phyloP scores from a whole-genome alignment of 176 grass and related monocot genomes.

The Triticum dicoccoides region DNA sequence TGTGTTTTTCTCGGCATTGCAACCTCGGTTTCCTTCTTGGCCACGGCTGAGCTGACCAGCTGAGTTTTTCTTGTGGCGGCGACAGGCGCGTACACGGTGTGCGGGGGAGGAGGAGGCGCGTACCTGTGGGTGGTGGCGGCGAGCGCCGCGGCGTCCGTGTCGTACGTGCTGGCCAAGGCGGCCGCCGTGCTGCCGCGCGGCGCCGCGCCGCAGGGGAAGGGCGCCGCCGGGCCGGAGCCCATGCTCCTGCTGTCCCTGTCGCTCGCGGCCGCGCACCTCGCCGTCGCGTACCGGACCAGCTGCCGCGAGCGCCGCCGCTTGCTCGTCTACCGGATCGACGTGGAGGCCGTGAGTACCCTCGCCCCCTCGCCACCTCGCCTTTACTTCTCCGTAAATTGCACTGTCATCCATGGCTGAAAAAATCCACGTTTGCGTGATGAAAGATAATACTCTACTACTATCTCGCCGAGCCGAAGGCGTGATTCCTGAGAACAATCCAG shows the following conservation, averaged over 20 bases:
- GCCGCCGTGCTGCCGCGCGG: conserved; percentile 26
- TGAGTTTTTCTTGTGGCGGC: not conserved
- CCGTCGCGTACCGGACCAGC: conserved; percentile 79
- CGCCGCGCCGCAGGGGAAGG: not conserved
- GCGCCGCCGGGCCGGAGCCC: conserved; percentile 27
- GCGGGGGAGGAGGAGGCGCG: conserved; percentile 46
- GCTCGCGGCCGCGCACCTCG: conserved; percentile 76
- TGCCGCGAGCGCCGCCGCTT: conserved; percentile 84
- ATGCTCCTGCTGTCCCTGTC: conserved; percentile 68
- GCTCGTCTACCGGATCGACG: conserved; percentile 89
- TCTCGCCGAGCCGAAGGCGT: not conserved
- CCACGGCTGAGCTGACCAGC: not conserved
- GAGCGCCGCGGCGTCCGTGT: conserved; percentile 44
- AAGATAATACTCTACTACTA: no score
- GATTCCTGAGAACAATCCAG: conserved; percentile 38
- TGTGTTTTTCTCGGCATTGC: not conserved
- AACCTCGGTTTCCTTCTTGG: not conserved
- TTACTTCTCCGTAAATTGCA: not conserved
- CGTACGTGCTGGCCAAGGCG: conserved; percentile 65
- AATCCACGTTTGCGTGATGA: not conserved
- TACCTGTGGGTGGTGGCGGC: conserved; percentile 57
- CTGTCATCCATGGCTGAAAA: not conserved
- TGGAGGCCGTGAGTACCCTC: conserved; percentile 68
- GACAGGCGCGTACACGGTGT: conserved; percentile 57
- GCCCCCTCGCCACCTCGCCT: not conserved